Base-by-base conservation (phyloP, 805 yeast genomes). In the Wickerhamomyces ciferrii region DNA sequence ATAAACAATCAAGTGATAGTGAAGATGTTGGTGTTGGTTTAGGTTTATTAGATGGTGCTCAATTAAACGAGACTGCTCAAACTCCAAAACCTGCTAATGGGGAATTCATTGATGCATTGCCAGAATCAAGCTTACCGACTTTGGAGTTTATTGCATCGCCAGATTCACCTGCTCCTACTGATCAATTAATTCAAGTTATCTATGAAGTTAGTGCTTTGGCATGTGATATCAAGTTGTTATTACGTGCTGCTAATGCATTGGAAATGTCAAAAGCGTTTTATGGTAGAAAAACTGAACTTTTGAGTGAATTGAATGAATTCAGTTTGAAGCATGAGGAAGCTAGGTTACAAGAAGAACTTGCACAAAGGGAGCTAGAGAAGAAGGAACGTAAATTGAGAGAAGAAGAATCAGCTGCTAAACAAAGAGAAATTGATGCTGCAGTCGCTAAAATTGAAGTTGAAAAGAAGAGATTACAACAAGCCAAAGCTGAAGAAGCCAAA, bases 191-290 rank as follows among this genome's bases (percentile, higher is more conserved):
- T 38, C 83, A 81, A 48, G 60, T 79, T 41, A 75, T 85, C 39
- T 79, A 77, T 54, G 87, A 86, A 52, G 67, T 78, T 5, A 81
- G 84, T 1, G 77, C 81, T 0, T 60, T 83, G 39, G 79, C 79
- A 0, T 76, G 81, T 49, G 92, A 86, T 56, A 69, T 81, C 65
- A 81, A 82, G 54, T 62, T 86, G 48, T 73, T 84, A 72, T 56
- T 81, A 41, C 66, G 86, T 45, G 73, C 83, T 0, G 61, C 72
- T 48, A 81, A 81, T 56, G 79, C 72, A 1, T 61, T 76, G 42
- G 78, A 76, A 44, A 76, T 80, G 76, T 63, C 75, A 15, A 59
- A 60, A 23, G 62, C 66, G 14, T 58, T 75, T 37, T 56, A 51
- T n/a, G 51, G 60, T 29, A 70, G 67, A 42, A 65, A 61, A 45